Evolutionary conservation across 768 basidiomycete genomes (phyloP).

Genomic region (Hygrocybe coccinea): DNA sequence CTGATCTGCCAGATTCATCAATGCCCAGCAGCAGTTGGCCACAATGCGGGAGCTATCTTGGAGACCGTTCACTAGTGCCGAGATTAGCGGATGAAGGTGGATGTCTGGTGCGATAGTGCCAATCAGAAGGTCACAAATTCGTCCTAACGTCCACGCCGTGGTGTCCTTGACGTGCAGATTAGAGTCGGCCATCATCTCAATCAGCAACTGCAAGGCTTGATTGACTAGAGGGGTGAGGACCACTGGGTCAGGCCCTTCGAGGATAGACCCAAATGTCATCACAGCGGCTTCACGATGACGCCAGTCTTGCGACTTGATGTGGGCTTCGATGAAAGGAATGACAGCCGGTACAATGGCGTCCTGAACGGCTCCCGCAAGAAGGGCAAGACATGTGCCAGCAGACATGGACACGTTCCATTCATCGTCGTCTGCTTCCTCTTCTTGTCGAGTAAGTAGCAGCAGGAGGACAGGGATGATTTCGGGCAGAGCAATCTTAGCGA

Average conservation of each 20-base stretch:
- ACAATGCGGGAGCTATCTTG: slow-evolving; percentile 79
- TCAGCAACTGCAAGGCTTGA: slow-evolving; percentile 89
- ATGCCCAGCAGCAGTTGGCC: slow-evolving; percentile 91
- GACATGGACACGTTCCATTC: slow-evolving; percentile 99
- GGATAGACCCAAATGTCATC: slow-evolving; percentile 97
- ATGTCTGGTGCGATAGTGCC: slow-evolving; percentile 82
- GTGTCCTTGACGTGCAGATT: slow-evolving; percentile 91
- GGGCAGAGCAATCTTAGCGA: slow-evolving; percentile 89
- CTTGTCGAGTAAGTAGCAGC: slow-evolving; percentile 82
- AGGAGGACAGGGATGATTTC: slow-evolving; percentile 94
- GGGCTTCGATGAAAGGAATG: slow-evolving; percentile 95
- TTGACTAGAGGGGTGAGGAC: slow-evolving; percentile 87
- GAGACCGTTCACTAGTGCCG: slow-evolving; percentile 77
- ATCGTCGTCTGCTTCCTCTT: slow-evolving; percentile 96
- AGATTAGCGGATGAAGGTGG: slow-evolving; percentile 77
- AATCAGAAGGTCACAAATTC: slow-evolving; percentile 89
- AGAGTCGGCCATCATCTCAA: slow-evolving; percentile 89
- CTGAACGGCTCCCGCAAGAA: slow-evolving; percentile 85
- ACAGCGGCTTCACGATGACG: slow-evolving; percentile 93
- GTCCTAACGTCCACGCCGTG: slow-evolving; percentile 94
- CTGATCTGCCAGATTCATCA: slow-evolving; percentile 94
- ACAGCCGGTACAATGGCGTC: slow-evolving; percentile 89
- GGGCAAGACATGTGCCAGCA: slow-evolving; percentile 83
- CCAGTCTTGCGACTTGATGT: slow-evolving; percentile 93
- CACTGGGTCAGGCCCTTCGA: slow-evolving; percentile 89